A percentile compares a stretch with the other conserved stretches of the same genome.
Evolutionary conservation across 495 filamentous ascomycete genomes (phyloP).

Genomic region (Talaromyces thailandensis): DNA sequence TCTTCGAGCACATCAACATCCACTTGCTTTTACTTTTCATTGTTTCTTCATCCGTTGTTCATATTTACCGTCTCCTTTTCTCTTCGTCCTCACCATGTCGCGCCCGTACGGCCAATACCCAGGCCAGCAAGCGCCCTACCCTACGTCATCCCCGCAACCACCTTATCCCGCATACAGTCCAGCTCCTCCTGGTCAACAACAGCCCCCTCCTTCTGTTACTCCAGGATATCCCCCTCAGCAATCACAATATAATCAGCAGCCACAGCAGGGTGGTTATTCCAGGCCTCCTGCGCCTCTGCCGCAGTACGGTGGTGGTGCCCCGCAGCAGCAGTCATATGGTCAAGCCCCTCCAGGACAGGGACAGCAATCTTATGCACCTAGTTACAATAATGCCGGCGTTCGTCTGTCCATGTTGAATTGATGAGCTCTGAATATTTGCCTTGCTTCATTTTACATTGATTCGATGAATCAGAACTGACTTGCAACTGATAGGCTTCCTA

Average conservation of each 20-base stretch:
- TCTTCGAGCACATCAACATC: not conserved
- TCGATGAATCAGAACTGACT: not conserved
- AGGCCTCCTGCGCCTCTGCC: not conserved
- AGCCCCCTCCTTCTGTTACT: conserved; percentile 24
- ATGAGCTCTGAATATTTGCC: conserved; percentile 4
- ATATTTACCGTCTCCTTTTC: conserved; percentile 3
- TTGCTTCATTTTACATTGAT: not conserved
- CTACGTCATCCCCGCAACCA: conserved; percentile 27
- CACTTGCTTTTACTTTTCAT: not conserved
- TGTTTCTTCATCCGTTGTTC: conserved; percentile 2
- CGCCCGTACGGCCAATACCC: conserved; percentile 30
- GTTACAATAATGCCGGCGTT: conserved; percentile 11
- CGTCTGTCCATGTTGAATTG: not conserved
- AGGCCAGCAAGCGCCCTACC: conserved; percentile 28
- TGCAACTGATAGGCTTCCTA: conserved; percentile 12
- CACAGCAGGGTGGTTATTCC: conserved; percentile 5
- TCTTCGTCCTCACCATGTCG: conserved; percentile 23
- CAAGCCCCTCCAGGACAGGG: conserved; percentile 11
- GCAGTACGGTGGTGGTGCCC: not conserved
- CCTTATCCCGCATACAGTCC: conserved; percentile 8
- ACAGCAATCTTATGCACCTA: conserved; percentile 25
- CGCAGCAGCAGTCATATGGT: conserved; percentile 21
- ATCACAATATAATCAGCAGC: conserved; percentile 4
- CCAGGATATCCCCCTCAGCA: conserved; percentile 20
- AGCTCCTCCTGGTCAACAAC: conserved; percentile 12